A percentile compares a stretch with the other conserved stretches of the same genome.
These are phyloP conservation scores for Mucor piriformis DNA, from an alignment of 371 early-diverging fungal genomes.

Conservation along the genomic window DNA sequence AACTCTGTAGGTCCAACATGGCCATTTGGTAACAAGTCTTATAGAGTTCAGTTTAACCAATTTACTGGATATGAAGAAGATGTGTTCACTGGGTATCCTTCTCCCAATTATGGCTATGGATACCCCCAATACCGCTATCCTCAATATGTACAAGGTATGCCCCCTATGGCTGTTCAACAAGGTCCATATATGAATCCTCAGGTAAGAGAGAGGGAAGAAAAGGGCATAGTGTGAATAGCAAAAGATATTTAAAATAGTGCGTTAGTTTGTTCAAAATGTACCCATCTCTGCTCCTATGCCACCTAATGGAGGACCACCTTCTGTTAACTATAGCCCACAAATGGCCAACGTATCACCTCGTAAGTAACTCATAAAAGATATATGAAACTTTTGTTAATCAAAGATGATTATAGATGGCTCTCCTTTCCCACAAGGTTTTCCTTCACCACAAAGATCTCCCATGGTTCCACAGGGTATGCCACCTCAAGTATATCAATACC, in stretches of 20 bases:
- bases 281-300: slow-evolving; percentile 44
- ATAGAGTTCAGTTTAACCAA: slow-evolving; percentile 46
- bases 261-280: slow-evolving; percentile 45
- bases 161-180: slow-evolving; percentile 49
- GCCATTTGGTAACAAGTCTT: slow-evolving; percentile 54
- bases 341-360: slow-evolving; percentile 50
- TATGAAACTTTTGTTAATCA: background rate
- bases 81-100: slow-evolving; percentile 36
- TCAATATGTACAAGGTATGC: slow-evolving; percentile 44
- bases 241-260: too few species aligned
- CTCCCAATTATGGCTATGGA: slow-evolving; percentile 47
- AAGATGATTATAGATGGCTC: slow-evolving; percentile 37
- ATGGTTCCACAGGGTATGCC: slow-evolving; percentile 59
- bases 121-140: slow-evolving; percentile 54
- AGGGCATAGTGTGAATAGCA: background rate
- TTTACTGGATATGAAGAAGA: slow-evolving; percentile 43
- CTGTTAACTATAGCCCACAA: slow-evolving; percentile 49
- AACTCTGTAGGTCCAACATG: slow-evolving; percentile 54
- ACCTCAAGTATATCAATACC: slow-evolving; percentile 58
- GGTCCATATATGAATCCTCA: slow-evolving; percentile 52
- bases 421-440: slow-evolving; percentile 50
- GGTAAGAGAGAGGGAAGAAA: slow-evolving; percentile 16
- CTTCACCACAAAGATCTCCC: slow-evolving; percentile 53
- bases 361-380: slow-evolving; percentile 14
- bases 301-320: slow-evolving; percentile 35